A percentile compares a stretch with the other conserved stretches of the same genome.
phyloP scores from a whole-genome alignment of 148 eudicot species.

The Silene conica region DNA sequence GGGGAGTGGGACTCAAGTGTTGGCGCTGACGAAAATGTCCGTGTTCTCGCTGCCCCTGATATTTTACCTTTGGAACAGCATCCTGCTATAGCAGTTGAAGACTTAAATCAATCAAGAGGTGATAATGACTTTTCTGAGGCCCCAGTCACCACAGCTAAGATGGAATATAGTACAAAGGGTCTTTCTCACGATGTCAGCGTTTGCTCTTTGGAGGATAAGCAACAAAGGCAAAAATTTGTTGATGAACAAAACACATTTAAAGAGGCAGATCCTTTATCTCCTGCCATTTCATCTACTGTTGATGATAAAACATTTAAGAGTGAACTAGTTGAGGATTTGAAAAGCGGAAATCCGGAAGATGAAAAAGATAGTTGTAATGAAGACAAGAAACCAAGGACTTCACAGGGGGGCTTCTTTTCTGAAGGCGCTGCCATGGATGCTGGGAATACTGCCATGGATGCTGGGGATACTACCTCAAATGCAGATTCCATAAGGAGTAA shows the following conservation, averaged over 20 bases:
- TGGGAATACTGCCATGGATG: conserved; percentile 17
- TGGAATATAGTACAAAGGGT: conserved; percentile 1
- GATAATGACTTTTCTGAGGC: conserved; percentile 11
- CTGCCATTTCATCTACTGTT: conserved; percentile 15
- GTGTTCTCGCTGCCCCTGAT: conserved; percentile 23
- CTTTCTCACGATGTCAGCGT: conserved; percentile 11
- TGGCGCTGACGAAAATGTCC: conserved; percentile 16
- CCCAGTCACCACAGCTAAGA: conserved; percentile 19
- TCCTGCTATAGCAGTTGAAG: conserved; percentile 23
- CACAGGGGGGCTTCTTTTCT: conserved; percentile 6
- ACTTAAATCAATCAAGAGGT: conserved; percentile 21
- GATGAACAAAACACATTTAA: conserved; percentile 16
- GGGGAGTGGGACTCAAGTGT: conserved; percentile 21
- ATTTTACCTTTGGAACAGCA: conserved; percentile 13
- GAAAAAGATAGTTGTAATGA: conserved; percentile 5
- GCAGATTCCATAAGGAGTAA: conserved; percentile 19
- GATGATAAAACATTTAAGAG: conserved; percentile 4
- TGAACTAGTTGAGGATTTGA: conserved; percentile 16
- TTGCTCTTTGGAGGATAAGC: conserved; percentile 20
- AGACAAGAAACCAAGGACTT: conserved; percentile 16
- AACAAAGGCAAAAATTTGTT: conserved; percentile 3
- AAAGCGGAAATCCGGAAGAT: conserved; percentile 13
- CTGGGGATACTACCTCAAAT: conserved; percentile 14
- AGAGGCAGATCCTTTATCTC: conserved; percentile 15
- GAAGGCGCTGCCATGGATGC: conserved; percentile 17